These are phyloP conservation scores for Xerocomellus dryophilus DNA, from an alignment of 768 basidiomycete species.

Conservation along the genomic window DNA sequence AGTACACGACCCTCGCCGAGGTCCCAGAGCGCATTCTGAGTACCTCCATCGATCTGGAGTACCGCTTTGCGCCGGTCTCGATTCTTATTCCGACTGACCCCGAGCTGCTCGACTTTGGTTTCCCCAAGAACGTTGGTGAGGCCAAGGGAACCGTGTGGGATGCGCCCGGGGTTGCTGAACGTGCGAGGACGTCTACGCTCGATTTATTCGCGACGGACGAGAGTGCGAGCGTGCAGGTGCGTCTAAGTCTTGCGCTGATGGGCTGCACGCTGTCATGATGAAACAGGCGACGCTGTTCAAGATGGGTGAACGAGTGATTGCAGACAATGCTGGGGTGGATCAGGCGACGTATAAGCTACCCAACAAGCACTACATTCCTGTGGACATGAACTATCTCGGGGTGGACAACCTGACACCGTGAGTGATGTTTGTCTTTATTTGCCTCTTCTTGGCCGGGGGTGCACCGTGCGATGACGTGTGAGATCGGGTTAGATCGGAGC, in stretches of 20 bases:
- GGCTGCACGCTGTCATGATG: not conserved
- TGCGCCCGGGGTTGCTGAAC: conserved; percentile 45
- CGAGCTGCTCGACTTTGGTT: conserved; percentile 48
- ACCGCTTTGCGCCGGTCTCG: conserved; percentile 53
- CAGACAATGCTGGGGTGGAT: conserved; percentile 57
- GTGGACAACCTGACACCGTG: conserved; percentile 70
- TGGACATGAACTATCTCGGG: conserved; percentile 73
- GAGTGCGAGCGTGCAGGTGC: conserved; percentile 88
- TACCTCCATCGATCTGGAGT: conserved; percentile 77
- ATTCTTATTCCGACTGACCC: conserved; percentile 50
- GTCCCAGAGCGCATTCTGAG: conserved; percentile 90
- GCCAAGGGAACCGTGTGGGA: conserved; percentile 59
- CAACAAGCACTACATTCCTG: conserved; percentile 94
- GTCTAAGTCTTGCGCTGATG: conserved; percentile 9
- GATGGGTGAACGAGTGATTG: conserved; percentile 74
- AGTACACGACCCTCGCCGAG: conserved; percentile 81
- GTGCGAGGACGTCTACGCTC: conserved; percentile 63
- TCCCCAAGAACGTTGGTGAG: conserved; percentile 34
- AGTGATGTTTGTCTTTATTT: conserved; percentile 22
- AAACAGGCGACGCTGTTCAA: conserved; percentile 85
- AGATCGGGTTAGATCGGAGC: conserved; percentile 9
- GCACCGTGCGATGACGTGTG: conserved; percentile 18
- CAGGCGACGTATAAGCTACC: conserved; percentile 74
- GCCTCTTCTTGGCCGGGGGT: not conserved
- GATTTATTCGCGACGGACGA: conserved; percentile 84